Percentiles rank a stretch among this genome's conserved stretches.
Conservation (phyloP, 2,329 filamentous ascomycete species). For the Saccharata proteae region DNA sequence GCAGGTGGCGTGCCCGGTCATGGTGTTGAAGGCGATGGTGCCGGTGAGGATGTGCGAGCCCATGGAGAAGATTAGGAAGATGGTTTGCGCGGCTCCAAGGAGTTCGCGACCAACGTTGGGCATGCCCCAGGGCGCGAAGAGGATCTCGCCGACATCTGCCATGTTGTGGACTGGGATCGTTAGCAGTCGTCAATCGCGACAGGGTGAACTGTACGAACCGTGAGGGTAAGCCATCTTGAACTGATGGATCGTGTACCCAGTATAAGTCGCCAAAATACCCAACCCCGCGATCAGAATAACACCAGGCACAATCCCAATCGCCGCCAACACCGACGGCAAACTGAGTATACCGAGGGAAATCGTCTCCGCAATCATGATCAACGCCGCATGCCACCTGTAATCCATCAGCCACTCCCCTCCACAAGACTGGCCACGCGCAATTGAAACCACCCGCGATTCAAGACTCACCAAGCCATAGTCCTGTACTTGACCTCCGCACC, state of each 20-base stretch:
- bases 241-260: conserved; percentile 16
- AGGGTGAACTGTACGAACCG: conserved; percentile 1
- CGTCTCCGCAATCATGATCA: conserved; percentile 45
- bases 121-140: conserved; percentile 7
- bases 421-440: too few relatives aligned
- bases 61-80: conserved; percentile 10
- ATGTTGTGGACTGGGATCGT: conserved; percentile 7
- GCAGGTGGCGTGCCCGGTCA: conserved; percentile 8
- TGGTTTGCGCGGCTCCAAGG: conserved; percentile 6
- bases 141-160: conserved; percentile 9
- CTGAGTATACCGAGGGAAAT: conserved; percentile 36
- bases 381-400: conserved; percentile 5
- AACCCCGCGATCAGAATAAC: conserved; percentile 9
- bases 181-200: too few relatives aligned
- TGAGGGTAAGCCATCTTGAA: conserved; percentile 10
- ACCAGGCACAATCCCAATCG: conserved; percentile 9
- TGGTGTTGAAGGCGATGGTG: conserved; percentile 12
- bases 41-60: conserved; percentile 10
- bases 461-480: conserved; percentile 39
- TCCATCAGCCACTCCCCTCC: too few relatives aligned
- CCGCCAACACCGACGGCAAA: conserved; percentile 9
- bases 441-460: too few relatives aligned
- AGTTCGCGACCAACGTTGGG: conserved; percentile 7
- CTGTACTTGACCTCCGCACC: conserved; percentile 37
- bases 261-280: conserved; percentile 16